Evolutionary conservation across 1,139 yeast genomes (phyloP), one percentile per base, ranked within the genome.

Genomic region (Pichia sp.): DNA sequence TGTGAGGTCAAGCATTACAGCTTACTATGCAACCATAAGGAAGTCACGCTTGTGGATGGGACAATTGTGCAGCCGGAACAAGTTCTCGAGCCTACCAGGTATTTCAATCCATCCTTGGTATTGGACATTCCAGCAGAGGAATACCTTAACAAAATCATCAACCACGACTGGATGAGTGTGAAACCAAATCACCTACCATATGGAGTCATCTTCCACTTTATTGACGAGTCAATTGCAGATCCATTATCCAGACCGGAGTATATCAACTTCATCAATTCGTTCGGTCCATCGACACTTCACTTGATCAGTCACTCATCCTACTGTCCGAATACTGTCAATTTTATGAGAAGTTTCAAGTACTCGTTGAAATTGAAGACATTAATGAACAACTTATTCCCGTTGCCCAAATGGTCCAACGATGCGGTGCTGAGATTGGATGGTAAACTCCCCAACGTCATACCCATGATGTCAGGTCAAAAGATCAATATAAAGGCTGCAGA

Each of bases 301-400:
- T 67, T 78, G 33, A 67, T 88, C 5, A 77, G 88, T 22, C 96
- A 88, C 55, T 66, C 74, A 1, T 57, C 61, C n/a, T 62, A 81
- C 37, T 65, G 80, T 6, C 73, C 82, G 23, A 72, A 87, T 51
- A 66, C 74, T 1, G 58, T 85, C 18, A 68, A 74, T 5, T 76
- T 77, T 53, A 69, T 65, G 27, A 67, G 77, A 1, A 66, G 83
- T 5, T 74, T 81, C 0, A 47, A 63, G 12, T 64, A 73, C 29
- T 66, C 75, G 10, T 54, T 79, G 38, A 77, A 74, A 44, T 64
- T 87, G 55, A 74, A 77, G 46, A 57, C 72, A 5, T 50, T 81
- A 14, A 67, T 78, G 46, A 67, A 69, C 8, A 62, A 42, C 3
- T 39, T 48, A 22, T 53, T 51, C 36, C 59, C 64, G 17, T 41